Percentiles rank a stretch among this genome's conserved stretches.
These are phyloP conservation scores for Dactylellina sp. DNA, from an alignment of 2,329 filamentous ascomycete species.

Conservation along the genomic window DNA sequence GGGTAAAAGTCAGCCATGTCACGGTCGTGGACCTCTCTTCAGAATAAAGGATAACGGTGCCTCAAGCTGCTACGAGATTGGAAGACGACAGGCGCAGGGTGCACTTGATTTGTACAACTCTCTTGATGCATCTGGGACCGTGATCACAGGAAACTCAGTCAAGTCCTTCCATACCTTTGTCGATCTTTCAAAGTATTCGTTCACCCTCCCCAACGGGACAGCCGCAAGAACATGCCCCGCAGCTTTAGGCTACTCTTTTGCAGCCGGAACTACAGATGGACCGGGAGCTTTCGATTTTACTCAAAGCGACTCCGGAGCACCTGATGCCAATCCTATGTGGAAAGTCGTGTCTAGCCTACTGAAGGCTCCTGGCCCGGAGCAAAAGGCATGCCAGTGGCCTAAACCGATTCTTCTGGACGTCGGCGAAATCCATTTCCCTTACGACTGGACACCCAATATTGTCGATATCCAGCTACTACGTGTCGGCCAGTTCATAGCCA, in stretches of 20 bases:
- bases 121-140: conserved; percentile 56
- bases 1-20: conserved; percentile 76
- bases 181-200: conserved; percentile 80
- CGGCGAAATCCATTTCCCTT: conserved; percentile 80
- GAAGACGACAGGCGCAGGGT: conserved; percentile 75
- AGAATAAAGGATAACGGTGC: conserved; percentile 71
- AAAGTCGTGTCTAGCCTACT: conserved; percentile 77
- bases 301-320: conserved; percentile 81
- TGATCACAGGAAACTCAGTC: conserved; percentile 70
- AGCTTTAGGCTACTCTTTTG: conserved; percentile 90
- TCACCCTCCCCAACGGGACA: conserved; percentile 78
- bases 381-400: conserved; percentile 79
- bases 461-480: conserved; percentile 88
- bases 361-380: conserved; percentile 76
- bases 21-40: conserved; percentile 79
- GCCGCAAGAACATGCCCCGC: conserved; percentile 82
- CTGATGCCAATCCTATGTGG: conserved; percentile 81
- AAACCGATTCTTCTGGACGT: conserved; percentile 92
- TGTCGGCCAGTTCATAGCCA: conserved; percentile 84
- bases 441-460: conserved; percentile 89
- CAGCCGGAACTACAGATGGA: conserved; percentile 90
- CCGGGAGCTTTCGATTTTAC: conserved; percentile 94
- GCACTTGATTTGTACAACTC: conserved; percentile 68
- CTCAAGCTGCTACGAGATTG: conserved; percentile 80
- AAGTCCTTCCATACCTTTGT: conserved; percentile 87